Evolutionary conservation across 306 rosid genomes (phyloP).

Genomic region (Quercus variabilis): DNA sequence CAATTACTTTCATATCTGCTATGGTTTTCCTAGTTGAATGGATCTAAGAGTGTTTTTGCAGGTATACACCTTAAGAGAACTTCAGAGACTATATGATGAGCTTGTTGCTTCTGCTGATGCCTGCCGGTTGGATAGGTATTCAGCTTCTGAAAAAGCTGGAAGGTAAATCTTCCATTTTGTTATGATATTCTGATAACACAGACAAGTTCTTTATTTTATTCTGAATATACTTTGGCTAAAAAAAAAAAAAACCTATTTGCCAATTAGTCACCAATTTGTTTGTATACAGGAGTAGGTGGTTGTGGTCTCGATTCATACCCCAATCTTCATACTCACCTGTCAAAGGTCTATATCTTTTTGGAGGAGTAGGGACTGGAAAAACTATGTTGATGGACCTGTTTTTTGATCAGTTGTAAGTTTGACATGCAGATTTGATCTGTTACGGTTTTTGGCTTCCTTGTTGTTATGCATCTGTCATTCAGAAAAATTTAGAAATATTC

Average conservation of each 20-base stretch:
- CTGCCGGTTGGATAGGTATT: slow-evolving; percentile 70
- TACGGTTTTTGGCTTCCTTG: slow-evolving; percentile 1
- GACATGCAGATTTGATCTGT: slow-evolving; percentile 13
- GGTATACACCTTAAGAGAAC: slow-evolving; percentile 75
- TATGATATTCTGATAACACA: neutral
- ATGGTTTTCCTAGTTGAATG: slow-evolving; percentile 15
- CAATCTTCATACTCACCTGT: slow-evolving; percentile 79
- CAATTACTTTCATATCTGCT: neutral
- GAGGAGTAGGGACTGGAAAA: slow-evolving; percentile 99
- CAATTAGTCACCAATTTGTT: neutral
- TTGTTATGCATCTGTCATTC: neutral
- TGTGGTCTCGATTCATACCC: slow-evolving; percentile 92
- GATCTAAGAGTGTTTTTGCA: slow-evolving; percentile 28
- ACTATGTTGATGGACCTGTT: slow-evolving; percentile 99
- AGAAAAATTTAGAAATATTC: slow-evolving; percentile 10
- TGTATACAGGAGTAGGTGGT: slow-evolving; percentile 73
- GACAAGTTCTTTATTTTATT: neutral
- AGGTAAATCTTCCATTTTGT: slow-evolving; percentile 45
- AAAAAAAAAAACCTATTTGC: neutral
- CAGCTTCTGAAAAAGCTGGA: slow-evolving; percentile 56
- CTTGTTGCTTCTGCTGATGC: slow-evolving; percentile 63
- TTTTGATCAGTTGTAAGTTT: slow-evolving; percentile 82
- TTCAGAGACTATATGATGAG: slow-evolving; percentile 89
- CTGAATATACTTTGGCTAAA: neutral
- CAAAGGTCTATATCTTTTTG: slow-evolving; percentile 87